Percentiles rank a stretch among this genome's conserved stretches.
Conservation (phyloP, 305 asterid species). For the Fraxinus sp. region DNA sequence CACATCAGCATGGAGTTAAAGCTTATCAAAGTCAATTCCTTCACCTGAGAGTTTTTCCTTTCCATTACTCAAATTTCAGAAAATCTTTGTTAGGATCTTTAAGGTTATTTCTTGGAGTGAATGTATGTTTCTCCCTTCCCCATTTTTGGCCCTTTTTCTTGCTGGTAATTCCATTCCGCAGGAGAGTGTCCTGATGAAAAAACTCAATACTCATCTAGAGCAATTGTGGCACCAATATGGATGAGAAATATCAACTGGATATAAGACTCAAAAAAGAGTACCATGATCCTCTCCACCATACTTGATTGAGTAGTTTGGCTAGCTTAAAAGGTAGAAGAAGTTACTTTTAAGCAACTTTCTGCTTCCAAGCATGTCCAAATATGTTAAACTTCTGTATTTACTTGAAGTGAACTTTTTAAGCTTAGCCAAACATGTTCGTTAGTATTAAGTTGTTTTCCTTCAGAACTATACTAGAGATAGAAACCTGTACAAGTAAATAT, state of each 20-base stretch:
- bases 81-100: constrained; percentile 34
- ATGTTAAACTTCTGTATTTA: not conserved
- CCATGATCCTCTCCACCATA: not conserved
- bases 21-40: constrained; percentile 59
- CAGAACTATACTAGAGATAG: not conserved
- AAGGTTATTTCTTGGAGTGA: constrained; percentile 44
- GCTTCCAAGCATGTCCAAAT: not conserved
- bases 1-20: constrained; percentile 52
- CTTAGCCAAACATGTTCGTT: not conserved
- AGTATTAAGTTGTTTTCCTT: not conserved
- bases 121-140: constrained; percentile 66
- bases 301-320: not conserved
- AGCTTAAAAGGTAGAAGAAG: not conserved
- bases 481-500: not conserved
- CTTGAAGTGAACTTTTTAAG: not conserved
- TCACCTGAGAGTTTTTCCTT: constrained; percentile 36
- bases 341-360: not conserved
- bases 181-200: constrained; percentile 52
- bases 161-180: constrained; percentile 89
- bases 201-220: constrained; percentile 7
- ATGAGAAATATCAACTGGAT: constrained; percentile 18
- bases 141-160: constrained; percentile 94
- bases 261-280: not conserved
- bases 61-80: constrained; percentile 32
- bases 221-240: constrained; percentile 15